phyloP scores from a whole-genome alignment of 495 filamentous ascomycete species.

The Baudoinia panamericana region DNA sequence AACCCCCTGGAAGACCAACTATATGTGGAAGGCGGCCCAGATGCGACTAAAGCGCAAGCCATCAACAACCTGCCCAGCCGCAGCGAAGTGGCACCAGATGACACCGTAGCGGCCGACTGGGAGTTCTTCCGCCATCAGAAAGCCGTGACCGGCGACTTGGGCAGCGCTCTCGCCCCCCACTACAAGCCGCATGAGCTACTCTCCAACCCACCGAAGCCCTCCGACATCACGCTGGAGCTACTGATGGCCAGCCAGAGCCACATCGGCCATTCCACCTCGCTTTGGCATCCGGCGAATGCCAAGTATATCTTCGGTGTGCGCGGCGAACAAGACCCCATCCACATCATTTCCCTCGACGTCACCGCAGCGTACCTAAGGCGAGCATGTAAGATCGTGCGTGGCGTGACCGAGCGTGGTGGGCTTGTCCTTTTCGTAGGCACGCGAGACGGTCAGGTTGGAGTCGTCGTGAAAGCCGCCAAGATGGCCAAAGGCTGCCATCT shows the following conservation, averaged over 20 bases:
- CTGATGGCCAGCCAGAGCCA: slow-evolving; percentile 84
- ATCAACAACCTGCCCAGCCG: slow-evolving; percentile 5
- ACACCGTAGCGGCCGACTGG: slow-evolving; percentile 14
- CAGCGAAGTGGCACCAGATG: slow-evolving; percentile 11
- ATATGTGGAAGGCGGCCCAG: slow-evolving; percentile 6
- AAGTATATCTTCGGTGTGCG: slow-evolving; percentile 91
- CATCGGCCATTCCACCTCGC: slow-evolving; percentile 79
- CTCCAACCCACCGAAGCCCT: slow-evolving; percentile 55
- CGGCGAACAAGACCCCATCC: slow-evolving; percentile 48
- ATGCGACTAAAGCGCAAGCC: slow-evolving; percentile 5
- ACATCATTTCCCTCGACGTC: slow-evolving; percentile 82
- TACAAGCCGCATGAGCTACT: slow-evolving; percentile 60
- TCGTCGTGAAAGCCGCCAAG: slow-evolving; percentile 68
- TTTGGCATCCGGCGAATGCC: slow-evolving; percentile 92
- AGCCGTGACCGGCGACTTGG: slow-evolving; percentile 34
- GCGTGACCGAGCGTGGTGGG: slow-evolving; percentile 70
- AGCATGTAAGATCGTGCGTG: slow-evolving; percentile 76
- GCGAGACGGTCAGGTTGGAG: slow-evolving; percentile 58
- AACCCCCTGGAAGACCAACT: slow-evolving; percentile 2
- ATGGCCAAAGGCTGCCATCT: slow-evolving; percentile 71
- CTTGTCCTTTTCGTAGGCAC: slow-evolving; percentile 86
- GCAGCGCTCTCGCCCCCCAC: slow-evolving; percentile 39
- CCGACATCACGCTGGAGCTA: slow-evolving; percentile 78
- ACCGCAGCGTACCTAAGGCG: slow-evolving; percentile 80
- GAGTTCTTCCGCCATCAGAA: slow-evolving; percentile 25